Evolutionary conservation across 2,329 filamentous ascomycete species (phyloP), one percentile per base, ranked within the genome.

Genomic region (Byssochlamys sp.): DNA sequence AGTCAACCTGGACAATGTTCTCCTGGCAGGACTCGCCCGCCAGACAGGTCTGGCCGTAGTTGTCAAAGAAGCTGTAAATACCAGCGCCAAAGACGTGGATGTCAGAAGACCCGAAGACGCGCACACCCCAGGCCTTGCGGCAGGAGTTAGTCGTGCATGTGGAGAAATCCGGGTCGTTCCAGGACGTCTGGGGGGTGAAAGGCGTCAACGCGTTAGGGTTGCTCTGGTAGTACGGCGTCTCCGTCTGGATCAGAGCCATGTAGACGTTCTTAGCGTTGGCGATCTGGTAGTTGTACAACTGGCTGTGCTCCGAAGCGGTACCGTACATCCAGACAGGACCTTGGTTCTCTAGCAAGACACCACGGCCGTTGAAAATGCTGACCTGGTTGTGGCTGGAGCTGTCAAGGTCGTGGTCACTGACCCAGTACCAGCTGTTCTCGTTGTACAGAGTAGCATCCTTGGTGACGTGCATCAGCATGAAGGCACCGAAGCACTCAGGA

Each of bases 371-470:
- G 82, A 88, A 96, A 67, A 96, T 84, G 69, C 87, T 81, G 65
- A 84, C 83, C 68, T 85, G 83, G 59, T 76, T 84, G 71, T 89
- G 83, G 67, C 87, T 86, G 7, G 73, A 62, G 11, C 84, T 80
- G 71, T 96, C 91, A 26, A 96, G 86, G 69, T 95, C 89, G 77
- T 96, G 91, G 71, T 96, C 91, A 2, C 91, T 85, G 52, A 90
- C 87, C 90, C 91, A 95, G 73, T 89, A 86, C 89, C 90, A 95
- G 52, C 81, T 85, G 76, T 95, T 95, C 78, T 96, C 91, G 51
- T 95, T 78, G 75, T 95, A 95, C 52, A 84, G 83, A 39, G 84
- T 87, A 19, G 79, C 79, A 39, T 73, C 67, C 61, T 78, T 72
- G 33, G 81, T 83, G 56, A 82, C 71, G 67, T 84, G 81, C 60